phyloP scores from a whole-genome alignment of 2,329 filamentous ascomycete species.

The Cladorrhinum sp. region DNA sequence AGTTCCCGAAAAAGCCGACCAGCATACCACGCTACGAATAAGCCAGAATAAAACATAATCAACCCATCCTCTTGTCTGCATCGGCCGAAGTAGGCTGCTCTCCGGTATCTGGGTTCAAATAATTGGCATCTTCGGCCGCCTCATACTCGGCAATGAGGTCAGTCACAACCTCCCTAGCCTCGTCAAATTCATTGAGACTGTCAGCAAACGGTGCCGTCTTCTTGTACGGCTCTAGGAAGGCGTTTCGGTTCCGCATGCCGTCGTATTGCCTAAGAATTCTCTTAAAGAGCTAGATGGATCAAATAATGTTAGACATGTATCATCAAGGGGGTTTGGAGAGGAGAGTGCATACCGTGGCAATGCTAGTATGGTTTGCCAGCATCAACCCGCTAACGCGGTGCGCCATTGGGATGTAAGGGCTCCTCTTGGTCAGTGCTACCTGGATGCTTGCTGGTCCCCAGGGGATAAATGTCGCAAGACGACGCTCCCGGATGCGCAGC shows the following conservation, averaged over 20 bases:
- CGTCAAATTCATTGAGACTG: conserved; percentile 90
- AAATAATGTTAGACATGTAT: not conserved
- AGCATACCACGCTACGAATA: not conserved
- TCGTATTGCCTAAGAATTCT: conserved; percentile 91
- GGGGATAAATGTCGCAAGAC: conserved; percentile 93
- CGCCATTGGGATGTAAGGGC: conserved; percentile 90
- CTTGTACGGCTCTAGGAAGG: conserved; percentile 94
- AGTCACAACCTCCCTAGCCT: conserved; percentile 84
- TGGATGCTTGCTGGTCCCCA: conserved; percentile 98
- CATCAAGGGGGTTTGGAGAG: not conserved
- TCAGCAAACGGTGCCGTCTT: conserved; percentile 92
- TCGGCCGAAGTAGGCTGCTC: conserved; percentile 52
- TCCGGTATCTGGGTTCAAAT: conserved; percentile 71
- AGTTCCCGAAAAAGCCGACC: not conserved
- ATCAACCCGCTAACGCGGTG: conserved; percentile 95
- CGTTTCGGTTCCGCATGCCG: conserved; percentile 90
- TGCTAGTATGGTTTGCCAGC: conserved; percentile 97
- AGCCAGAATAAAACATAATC: conserved; percentile 5
- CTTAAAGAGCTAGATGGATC: conserved; percentile 68
- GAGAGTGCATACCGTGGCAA: conserved; percentile 68
- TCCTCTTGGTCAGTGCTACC: conserved; percentile 93
- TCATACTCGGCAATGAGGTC: conserved; percentile 95
- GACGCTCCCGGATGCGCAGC: conserved; percentile 88
- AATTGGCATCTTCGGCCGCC: conserved; percentile 86
- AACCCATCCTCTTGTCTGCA: conserved; percentile 46